phyloP scores from a whole-genome alignment of 2,329 filamentous ascomycete genomes.

The Plectosphaerella plurivora region DNA sequence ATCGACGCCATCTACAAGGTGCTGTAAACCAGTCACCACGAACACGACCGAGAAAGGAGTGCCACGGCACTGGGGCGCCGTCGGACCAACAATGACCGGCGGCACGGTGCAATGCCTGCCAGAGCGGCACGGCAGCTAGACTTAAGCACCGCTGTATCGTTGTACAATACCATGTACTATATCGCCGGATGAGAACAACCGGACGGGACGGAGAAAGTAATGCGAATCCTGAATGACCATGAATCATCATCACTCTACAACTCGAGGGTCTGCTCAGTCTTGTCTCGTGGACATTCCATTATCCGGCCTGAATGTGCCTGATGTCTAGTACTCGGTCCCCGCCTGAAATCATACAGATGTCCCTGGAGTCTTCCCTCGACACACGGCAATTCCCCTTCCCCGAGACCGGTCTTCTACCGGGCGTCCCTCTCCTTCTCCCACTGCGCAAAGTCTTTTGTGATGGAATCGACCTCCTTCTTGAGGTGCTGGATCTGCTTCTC shows the following conservation, averaged over 20 bases:
- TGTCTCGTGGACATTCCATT: too few species aligned
- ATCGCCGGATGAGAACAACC: neutral
- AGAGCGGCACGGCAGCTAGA: too few species aligned
- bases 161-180: slow-evolving; percentile 12
- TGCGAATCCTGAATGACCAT: neutral
- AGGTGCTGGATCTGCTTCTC: slow-evolving; percentile 75
- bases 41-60: neutral
- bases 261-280: too few species aligned
- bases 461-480: slow-evolving; percentile 64
- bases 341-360: neutral
- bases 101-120: neutral
- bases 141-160: neutral
- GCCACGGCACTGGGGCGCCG: neutral
- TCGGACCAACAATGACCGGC: neutral
- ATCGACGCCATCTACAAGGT: slow-evolving; percentile 46
- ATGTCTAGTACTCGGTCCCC: too few species aligned
- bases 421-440: slow-evolving; percentile 49
- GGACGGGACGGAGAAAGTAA: neutral
- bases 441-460: slow-evolving; percentile 52
- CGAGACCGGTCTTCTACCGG: neutral
- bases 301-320: too few species aligned
- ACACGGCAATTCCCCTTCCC: neutral
- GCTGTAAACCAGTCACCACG: slow-evolving; percentile 24
- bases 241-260: neutral
- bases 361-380: neutral